Conservation (phyloP, 164 flowering plant genomes). For the Umbellularia californica region DNA sequence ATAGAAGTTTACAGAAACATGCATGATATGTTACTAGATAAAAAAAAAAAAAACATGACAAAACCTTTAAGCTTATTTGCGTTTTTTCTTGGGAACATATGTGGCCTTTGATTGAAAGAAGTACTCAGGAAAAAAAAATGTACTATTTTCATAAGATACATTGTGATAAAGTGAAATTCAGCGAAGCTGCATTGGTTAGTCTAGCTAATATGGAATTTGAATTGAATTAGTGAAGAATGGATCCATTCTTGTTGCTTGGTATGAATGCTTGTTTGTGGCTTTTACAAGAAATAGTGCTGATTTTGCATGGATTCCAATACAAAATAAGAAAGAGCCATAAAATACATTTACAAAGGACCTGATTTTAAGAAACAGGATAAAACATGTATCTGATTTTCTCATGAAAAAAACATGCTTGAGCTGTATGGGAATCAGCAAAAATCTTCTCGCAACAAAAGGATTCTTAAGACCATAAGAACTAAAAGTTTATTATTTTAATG, state of each 20-base stretch:
- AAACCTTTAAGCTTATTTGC: not conserved
- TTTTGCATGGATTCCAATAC: not conserved
- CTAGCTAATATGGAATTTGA: not conserved
- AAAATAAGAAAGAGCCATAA: not conserved
- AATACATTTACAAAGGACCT: not conserved
- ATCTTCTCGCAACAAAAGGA: not conserved
- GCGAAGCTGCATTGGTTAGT: not conserved
- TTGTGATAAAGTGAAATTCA: too few species aligned
- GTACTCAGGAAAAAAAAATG: not conserved
- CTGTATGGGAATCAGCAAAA: not conserved
- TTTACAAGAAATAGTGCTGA: not conserved
- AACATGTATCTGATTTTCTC: not conserved
- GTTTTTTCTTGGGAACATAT: not conserved
- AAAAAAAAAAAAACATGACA: not conserved
- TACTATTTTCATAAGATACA: too few species aligned
- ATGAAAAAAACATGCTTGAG: not conserved
- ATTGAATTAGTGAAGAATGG: not conserved
- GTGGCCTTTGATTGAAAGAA: not conserved
- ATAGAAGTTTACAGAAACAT: not conserved
- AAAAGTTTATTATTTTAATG: not conserved
- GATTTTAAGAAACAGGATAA: not conserved
- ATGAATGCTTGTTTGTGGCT: not conserved
- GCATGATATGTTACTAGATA: not conserved
- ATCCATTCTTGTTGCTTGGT: not conserved
- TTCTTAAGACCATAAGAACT: not conserved